These are phyloP conservation scores for Sequoiadendron giganteum DNA, from an alignment of 75 land plant genomes.

Conservation along the genomic window DNA sequence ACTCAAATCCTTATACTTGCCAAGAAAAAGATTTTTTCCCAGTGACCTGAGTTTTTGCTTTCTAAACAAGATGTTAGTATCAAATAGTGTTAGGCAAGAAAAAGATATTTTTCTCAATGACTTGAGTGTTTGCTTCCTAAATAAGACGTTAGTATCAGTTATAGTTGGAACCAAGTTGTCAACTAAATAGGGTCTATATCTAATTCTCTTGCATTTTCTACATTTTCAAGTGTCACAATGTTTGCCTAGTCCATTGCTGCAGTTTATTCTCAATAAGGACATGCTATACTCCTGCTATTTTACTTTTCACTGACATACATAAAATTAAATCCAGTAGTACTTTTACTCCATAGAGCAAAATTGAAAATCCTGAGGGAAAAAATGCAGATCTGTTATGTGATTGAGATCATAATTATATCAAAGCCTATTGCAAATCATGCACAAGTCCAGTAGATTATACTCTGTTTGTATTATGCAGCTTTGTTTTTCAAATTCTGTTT, in stretches of 20 bases:
- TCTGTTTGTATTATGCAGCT: not conserved
- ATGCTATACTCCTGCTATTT: not conserved
- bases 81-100: not conserved
- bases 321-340: not conserved
- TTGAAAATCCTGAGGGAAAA: not conserved
- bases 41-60: not conserved
- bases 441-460: not conserved
- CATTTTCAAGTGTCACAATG: not conserved
- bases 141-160: not conserved
- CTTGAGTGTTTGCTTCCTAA: not conserved
- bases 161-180: not conserved
- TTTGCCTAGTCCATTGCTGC: not conserved
- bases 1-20: not conserved
- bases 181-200: not conserved
- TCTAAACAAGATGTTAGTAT: not conserved
- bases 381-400: not conserved
- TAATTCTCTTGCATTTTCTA: not conserved
- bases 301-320: not conserved
- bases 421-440: not conserved
- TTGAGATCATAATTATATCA: not conserved
- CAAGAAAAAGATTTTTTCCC: not conserved
- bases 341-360: not conserved
- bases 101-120: not conserved
- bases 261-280: not conserved
- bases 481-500: not conserved